Evolutionary conservation across 1,284 basidiomycete species (phyloP), one percentile per base, ranked within the genome.

Genomic region (Sporisorium iseilematis-ciliati): DNA sequence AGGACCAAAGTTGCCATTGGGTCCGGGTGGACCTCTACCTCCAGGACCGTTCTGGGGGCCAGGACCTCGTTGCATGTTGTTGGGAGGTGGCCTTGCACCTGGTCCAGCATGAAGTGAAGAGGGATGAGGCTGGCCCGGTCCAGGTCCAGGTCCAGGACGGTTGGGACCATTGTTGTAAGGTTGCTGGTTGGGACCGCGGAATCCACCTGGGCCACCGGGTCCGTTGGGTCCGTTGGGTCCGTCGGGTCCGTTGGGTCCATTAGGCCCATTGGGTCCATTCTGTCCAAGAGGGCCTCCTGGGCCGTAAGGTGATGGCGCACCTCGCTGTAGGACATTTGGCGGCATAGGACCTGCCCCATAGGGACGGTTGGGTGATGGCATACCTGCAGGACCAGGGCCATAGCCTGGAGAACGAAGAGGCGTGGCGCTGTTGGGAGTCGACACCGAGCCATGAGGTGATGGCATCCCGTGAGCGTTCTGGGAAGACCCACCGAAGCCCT

Each of bases 251-350:
- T 46, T 38, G 25, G 58, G 58, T 16, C 52, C n/a, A n/a, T n/a
- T n/a, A n/a, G n/a, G n/a, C n/a, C n/a, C 48, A 14, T n/a, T 31
- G 14, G 57, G 50, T n/a, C 59, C 57, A 45, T 35, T 31, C 20
- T 56, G 45, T 7, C 46, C 48, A 10, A 21, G 66, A 46, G 51
- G 52, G 20, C 63, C 58, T 46, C 51, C 43, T 25, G 64, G 65
- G 7, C 49, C 62, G 23, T 68, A 61, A 3, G 65, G 58, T 16
- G 57, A 61, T n/a, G 71, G 72, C 7, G 72, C 63, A 2, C 72
- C 72, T 42, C 72, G 58, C 40, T 75, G 73, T 12, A 75, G 56
- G 21, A 75, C 65, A 25, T 71, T 71, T 3, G 73, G 67, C 8
- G 73, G 73, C 49, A 66, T 29, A 0, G 45, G 42, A 8, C 53